These are phyloP conservation scores for Casuarina glauca DNA, from an alignment of 306 rosid species.

Conservation along the genomic window DNA sequence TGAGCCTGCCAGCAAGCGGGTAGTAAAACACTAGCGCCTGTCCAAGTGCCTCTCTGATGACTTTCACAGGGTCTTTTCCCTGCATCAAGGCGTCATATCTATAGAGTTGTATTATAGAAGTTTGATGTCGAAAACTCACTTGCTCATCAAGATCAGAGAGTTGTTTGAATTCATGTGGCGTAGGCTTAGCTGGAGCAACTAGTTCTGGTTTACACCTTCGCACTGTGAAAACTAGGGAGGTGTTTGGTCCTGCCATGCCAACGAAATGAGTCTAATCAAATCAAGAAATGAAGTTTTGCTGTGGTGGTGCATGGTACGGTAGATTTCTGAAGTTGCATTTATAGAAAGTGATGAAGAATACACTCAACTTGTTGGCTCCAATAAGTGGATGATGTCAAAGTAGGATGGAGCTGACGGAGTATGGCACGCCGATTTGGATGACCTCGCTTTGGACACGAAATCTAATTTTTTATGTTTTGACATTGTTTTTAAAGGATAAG, in stretches of 20 bases:
- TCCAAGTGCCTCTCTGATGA: constrained; percentile 37
- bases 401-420: too few species aligned
- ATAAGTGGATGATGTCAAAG: too few species aligned
- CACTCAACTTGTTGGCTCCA: too few species aligned
- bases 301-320: neutral
- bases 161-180: constrained; percentile 32
- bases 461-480: too few species aligned
- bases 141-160: constrained; percentile 48
- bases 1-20: constrained; percentile 41
- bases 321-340: neutral
- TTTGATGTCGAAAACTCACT: constrained; percentile 37
- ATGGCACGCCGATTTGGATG: too few species aligned
- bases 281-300: neutral
- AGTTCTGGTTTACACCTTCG: constrained; percentile 29
- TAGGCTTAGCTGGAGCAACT: constrained; percentile 32
- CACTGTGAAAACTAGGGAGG: constrained; percentile 30
- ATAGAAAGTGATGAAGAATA: neutral
- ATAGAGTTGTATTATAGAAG: constrained; percentile 39
- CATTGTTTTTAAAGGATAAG: too few species aligned
- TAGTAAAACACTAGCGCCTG: constrained; percentile 38
- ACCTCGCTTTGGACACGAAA: too few species aligned
- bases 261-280: neutral
- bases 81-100: constrained; percentile 27
- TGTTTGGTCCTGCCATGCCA: neutral
- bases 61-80: constrained; percentile 34